These are phyloP conservation scores for Beta lomatogona DNA, from an alignment of 179 eudicot species.

Conservation along the genomic window DNA sequence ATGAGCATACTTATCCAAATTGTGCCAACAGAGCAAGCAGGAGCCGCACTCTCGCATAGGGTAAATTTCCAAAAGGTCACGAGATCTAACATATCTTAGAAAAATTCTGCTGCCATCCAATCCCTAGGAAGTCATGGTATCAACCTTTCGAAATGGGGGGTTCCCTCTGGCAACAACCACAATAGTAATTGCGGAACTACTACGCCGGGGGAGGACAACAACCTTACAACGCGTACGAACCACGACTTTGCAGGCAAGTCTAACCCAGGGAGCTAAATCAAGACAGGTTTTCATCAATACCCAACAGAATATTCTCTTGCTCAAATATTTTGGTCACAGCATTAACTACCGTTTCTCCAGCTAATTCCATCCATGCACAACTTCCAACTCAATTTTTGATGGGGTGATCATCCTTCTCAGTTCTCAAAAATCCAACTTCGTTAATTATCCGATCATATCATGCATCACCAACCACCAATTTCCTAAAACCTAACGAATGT, in stretches of 20 bases:
- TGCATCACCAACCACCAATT: constrained; percentile 14
- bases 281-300: neutral
- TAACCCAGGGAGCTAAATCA: neutral
- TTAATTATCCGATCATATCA: neutral
- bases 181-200: too few species aligned
- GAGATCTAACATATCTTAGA: neutral
- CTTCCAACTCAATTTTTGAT: neutral
- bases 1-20: neutral
- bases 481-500: neutral
- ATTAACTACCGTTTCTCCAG: neutral
- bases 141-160: too few species aligned
- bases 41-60: neutral
- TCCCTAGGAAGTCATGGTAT: neutral
- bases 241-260: neutral
- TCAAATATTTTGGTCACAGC: neutral
- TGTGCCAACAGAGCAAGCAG: neutral
- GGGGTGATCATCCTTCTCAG: neutral
- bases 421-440: neutral
- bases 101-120: neutral
- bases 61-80: neutral
- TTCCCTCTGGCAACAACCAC: too few species aligned
- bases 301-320: neutral
- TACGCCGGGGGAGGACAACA: too few species aligned
- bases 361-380: constrained; percentile 6
- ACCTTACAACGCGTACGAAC: neutral